These are phyloP conservation scores for Phaeotremella skinneri DNA, from an alignment of 768 basidiomycete genomes.

Conservation along the genomic window DNA sequence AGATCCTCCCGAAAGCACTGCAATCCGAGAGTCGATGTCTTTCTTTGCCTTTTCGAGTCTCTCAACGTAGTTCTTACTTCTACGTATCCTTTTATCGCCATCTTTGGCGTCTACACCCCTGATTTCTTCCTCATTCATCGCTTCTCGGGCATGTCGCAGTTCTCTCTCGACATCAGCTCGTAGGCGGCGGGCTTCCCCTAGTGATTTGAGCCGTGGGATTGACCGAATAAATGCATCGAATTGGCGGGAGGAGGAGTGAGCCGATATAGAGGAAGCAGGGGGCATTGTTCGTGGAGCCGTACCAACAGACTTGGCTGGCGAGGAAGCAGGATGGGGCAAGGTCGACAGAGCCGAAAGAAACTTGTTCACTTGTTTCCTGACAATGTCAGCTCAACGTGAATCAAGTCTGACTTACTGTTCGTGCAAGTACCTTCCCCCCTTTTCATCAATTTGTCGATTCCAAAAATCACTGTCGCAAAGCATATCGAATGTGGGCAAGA, in stretches of 20 bases:
- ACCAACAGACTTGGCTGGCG: constrained; percentile 14
- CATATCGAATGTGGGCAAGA: constrained; percentile 89
- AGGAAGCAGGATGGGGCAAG: constrained; percentile 18
- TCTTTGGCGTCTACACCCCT: constrained; percentile 71
- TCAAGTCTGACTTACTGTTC: constrained; percentile 59
- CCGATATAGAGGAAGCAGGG: constrained; percentile 25
- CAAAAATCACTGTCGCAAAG: constrained; percentile 93
- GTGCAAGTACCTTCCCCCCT: constrained; percentile 66
- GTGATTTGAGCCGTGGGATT: constrained; percentile 73
- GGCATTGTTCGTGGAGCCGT: constrained; percentile 5
- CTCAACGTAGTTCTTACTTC: constrained; percentile 81
- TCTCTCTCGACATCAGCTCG: constrained; percentile 93
- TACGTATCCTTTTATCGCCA: constrained; percentile 74
- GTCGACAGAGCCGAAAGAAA: constrained; percentile 38
- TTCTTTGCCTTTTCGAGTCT: constrained; percentile 84
- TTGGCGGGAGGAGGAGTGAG: constrained; percentile 57
- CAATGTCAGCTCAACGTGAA: not conserved
- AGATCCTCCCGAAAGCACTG: constrained; percentile 63
- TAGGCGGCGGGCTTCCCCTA: constrained; percentile 82
- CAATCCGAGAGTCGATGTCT: constrained; percentile 80
- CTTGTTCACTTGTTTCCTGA: constrained; percentile 47
- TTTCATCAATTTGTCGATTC: constrained; percentile 88
- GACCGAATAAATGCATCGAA: constrained; percentile 89
- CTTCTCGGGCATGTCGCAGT: constrained; percentile 71
- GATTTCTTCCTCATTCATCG: constrained; percentile 15